Evolutionary conservation across 805 yeast species (phyloP).

Genomic region (Candida nemodendra): DNA sequence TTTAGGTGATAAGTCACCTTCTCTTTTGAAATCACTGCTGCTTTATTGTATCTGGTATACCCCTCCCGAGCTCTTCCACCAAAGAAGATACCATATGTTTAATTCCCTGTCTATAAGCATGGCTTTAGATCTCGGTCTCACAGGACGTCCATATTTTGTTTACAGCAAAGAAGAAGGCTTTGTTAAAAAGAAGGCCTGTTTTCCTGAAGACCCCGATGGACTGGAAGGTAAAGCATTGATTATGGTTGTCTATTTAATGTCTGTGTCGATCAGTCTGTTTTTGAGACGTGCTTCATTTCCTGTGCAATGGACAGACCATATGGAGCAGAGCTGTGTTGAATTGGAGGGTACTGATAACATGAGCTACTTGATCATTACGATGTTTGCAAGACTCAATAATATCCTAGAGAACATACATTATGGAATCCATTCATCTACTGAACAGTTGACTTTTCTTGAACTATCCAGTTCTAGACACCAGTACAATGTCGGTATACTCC

Average conservation of each 20-base stretch:
- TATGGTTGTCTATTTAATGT: conserved; percentile 56
- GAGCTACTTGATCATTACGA: conserved; percentile 45
- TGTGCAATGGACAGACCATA: conserved; percentile 62
- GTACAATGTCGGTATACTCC: conserved; percentile 49
- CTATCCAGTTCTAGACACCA: conserved; percentile 31
- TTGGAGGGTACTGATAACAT: conserved; percentile 39
- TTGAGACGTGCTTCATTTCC: conserved; percentile 62
- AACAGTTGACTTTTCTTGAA: conserved; percentile 31
- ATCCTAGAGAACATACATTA: conserved; percentile 61
- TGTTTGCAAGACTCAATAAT: conserved; percentile 58
- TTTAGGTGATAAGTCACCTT: conserved; percentile 68
- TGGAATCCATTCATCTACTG: conserved; percentile 43
- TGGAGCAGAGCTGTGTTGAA: conserved; percentile 57
- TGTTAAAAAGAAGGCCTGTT: conserved; percentile 37
- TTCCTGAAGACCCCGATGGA: conserved; percentile 37
- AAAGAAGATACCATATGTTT: conserved; percentile 72
- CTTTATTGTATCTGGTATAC: conserved; percentile 77
- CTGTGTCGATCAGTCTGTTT: conserved; percentile 64
- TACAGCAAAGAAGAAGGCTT: conserved; percentile 40
- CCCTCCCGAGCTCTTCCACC: conserved; percentile 77
- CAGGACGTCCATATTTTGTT: conserved; percentile 48
- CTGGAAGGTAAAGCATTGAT: conserved; percentile 52
- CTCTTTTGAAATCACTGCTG: conserved; percentile 60
- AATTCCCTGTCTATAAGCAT: conserved; percentile 63
- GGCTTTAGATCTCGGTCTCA: conserved; percentile 74